Evolutionary conservation across 2,329 filamentous ascomycete species (phyloP).

Genomic region (Pseudonectria buxi): DNA sequence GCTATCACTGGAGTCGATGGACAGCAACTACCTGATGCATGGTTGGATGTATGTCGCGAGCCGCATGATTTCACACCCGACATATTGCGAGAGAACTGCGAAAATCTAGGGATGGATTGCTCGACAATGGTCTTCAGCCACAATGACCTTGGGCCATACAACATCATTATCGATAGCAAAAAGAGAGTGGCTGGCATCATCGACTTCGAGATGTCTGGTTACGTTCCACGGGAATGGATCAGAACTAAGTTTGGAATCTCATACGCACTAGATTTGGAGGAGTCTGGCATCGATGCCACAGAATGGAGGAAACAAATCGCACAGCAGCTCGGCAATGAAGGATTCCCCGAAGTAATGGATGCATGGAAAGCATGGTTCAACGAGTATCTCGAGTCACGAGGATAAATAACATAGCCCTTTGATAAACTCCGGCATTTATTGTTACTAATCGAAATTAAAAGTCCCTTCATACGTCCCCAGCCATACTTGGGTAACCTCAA

Average conservation of each 20-base stretch:
- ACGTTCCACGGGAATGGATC: slow-evolving; percentile 25
- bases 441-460: no score
- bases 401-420: no score
- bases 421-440: no score
- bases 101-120: slow-evolving; percentile 22
- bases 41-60: no score
- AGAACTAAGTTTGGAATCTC: slow-evolving; percentile 27
- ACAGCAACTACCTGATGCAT: no score
- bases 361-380: not conserved
- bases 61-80: no score
- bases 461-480: no score
- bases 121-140: slow-evolving; percentile 24
- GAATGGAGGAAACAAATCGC: no score
- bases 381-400: no score
- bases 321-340: no score
- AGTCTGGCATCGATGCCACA: not conserved
- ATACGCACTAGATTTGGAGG: slow-evolving; percentile 19
- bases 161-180: slow-evolving; percentile 21
- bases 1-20: no score
- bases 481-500: no score
- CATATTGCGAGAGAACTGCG: slow-evolving; percentile 7
- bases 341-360: not conserved
- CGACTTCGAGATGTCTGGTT: slow-evolving; percentile 26
- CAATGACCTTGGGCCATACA: slow-evolving; percentile 24
- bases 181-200: slow-evolving; percentile 21